Base-by-base conservation (phyloP, 176 grass and related monocot species). In the Aegilops bicornis region DNA sequence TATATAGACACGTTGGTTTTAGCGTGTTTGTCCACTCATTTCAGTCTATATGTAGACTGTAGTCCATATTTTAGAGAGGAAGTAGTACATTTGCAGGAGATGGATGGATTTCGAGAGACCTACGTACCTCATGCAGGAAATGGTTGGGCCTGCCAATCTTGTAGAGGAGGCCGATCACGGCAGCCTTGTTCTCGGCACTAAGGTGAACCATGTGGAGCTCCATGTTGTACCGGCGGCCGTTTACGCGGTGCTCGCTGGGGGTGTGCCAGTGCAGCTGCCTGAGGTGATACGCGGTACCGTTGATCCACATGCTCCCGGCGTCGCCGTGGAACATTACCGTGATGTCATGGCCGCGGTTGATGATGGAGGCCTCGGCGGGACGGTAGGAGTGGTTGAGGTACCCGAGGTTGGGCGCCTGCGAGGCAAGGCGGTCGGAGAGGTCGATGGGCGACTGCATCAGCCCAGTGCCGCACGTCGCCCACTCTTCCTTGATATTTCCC, bases 171-270 rank as follows among this genome's bases (percentile, higher is more conserved):
- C 89, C 93, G 66, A 93, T 48, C 50, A 93, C 91, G 7, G 93
- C 93, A 0, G 77, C 65, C 59, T 90, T 91, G 5, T 65, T 58
- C 62, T 86, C 74, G 6, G 83, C 40, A 77, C 29, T 94, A 72
- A 83, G 2, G 69, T 97, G 95, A 42, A 97, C 88, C 88, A 94
- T 58, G 77, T 97, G 95, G 84, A 94, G 16, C 90, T 97, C 95
- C 86, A 97, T 27, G 31, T 72, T 32, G 56, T 94, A 97, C 8
- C 5, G 77, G 37, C 23, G 83, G 30, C 80, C 93, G 39, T 93
- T 82, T 61, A 98, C 74, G 23, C 39, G 75, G 83, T 98, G 95
- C 83, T 98, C 95, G 56, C 86, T 93, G 9, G 95, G 95, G 10
- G 83, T 82, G 80, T 98, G 95, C 93, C 93, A 98, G 70, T 98